A percentile compares a stretch with the other conserved stretches of the same genome.
Evolutionary conservation across 2,329 filamentous ascomycete genomes (phyloP).

Genomic region (Zarea fungicola): DNA sequence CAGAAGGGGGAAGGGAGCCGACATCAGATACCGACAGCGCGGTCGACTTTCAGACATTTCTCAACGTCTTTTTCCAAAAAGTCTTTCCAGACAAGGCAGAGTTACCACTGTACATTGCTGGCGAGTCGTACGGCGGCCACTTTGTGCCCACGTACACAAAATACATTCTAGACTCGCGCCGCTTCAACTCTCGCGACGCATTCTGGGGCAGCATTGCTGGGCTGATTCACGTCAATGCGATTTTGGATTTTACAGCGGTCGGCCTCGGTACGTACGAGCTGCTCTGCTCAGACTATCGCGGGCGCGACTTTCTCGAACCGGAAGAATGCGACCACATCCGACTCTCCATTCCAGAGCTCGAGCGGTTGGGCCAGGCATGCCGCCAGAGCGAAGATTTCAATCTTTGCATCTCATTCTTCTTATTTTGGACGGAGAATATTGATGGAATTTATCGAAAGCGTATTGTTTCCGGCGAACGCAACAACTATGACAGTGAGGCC

Average conservation of each 20-base stretch:
- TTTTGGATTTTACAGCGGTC: constrained; percentile 12
- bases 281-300: constrained; percentile 12
- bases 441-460: constrained; percentile 36
- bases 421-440: constrained; percentile 33
- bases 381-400: background rate
- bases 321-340: constrained; percentile 22
- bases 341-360: constrained; percentile 33
- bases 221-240: constrained; percentile 13
- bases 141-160: constrained; percentile 7
- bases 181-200: constrained; percentile 3
- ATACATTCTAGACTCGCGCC: constrained; percentile 14
- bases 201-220: constrained; percentile 14
- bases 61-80: constrained; percentile 38
- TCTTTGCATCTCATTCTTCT: constrained; percentile 34
- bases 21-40: constrained; percentile 37
- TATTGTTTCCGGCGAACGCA: constrained; percentile 32
- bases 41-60: constrained; percentile 41
- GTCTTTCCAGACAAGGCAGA: constrained; percentile 36
- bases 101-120: constrained; percentile 38
- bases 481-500: constrained; percentile 39
- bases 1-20: constrained; percentile 22
- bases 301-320: constrained; percentile 16
- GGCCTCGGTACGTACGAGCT: constrained; percentile 10
- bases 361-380: constrained; percentile 2
- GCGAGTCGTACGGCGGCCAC: constrained; percentile 70